These are phyloP conservation scores for Berkeleyomyces basicola DNA, from an alignment of 2,329 filamentous ascomycete species.

Conservation along the genomic window DNA sequence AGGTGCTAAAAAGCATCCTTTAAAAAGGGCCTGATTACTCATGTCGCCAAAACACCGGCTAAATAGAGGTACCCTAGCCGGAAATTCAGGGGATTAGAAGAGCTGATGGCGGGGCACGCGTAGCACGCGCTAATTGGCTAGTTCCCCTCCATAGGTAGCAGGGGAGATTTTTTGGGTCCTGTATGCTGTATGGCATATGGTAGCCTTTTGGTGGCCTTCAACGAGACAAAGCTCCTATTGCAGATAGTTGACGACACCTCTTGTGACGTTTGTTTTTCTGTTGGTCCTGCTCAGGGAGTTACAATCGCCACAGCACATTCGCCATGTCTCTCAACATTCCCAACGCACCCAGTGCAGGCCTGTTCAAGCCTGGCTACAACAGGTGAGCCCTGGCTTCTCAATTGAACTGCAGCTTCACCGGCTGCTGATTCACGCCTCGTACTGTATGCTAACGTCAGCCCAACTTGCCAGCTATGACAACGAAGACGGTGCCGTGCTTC, in stretches of 20 bases:
- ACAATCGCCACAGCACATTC: not conserved
- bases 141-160: constrained; percentile 12
- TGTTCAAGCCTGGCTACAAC: constrained; percentile 95
- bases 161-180: constrained; percentile 11
- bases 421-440: constrained; percentile 6
- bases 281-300: constrained; percentile 5
- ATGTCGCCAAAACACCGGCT: not conserved
- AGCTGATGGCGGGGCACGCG: constrained; percentile 13
- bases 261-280: constrained; percentile 8
- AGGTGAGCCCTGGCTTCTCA: constrained; percentile 44
- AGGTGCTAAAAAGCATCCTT: not conserved
- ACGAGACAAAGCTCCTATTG: constrained; percentile 10
- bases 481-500: constrained; percentile 95
- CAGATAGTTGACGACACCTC: constrained; percentile 9
- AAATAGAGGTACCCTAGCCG: not conserved
- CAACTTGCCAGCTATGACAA: constrained; percentile 67
- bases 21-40: not conserved
- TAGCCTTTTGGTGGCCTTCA: constrained; percentile 6
- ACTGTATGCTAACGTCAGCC: constrained; percentile 16
- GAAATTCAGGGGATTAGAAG: constrained; percentile 9
- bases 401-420: constrained; percentile 8
- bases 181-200: constrained; percentile 7
- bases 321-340: constrained; percentile 92
- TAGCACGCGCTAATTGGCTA: constrained; percentile 13
- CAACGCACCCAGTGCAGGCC: constrained; percentile 75